A percentile compares a stretch with the other conserved stretches of the same genome.
phyloP scores from a whole-genome alignment of 192 early-diverging fungal genomes.

The Coemansia sp. region DNA sequence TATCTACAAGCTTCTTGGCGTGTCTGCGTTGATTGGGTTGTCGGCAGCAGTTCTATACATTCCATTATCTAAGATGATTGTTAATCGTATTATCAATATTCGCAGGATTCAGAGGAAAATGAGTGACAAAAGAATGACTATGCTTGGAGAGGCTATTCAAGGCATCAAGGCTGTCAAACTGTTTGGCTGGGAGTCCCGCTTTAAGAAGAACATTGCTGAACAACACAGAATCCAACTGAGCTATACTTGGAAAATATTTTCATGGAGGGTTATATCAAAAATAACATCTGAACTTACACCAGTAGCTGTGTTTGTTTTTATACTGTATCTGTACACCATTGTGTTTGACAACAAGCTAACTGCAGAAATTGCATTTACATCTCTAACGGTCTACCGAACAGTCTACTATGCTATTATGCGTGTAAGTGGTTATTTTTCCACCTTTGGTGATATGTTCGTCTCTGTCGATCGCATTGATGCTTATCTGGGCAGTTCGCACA shows the following conservation, averaged over 20 bases:
- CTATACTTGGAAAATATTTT: slow-evolving; percentile 58
- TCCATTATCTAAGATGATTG: slow-evolving; percentile 53
- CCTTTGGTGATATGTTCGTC: slow-evolving; percentile 63
- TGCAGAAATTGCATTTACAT: slow-evolving; percentile 64
- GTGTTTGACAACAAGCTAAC: slow-evolving; percentile 58
- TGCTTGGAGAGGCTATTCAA: slow-evolving; percentile 75
- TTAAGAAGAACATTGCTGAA: slow-evolving; percentile 63
- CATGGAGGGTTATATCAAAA: slow-evolving; percentile 39
- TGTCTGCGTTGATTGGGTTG: slow-evolving; percentile 71
- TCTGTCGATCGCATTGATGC: slow-evolving; percentile 66
- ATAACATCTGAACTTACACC: slow-evolving; percentile 47
- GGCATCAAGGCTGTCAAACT: slow-evolving; percentile 89
- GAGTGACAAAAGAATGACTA: slow-evolving; percentile 67
- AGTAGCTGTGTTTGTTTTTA: slow-evolving; percentile 54
- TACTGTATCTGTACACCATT: slow-evolving; percentile 61
- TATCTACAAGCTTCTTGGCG: slow-evolving; percentile 74
- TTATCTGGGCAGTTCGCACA: slow-evolving; percentile 73
- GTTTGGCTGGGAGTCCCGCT: slow-evolving; percentile 74
- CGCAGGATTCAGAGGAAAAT: slow-evolving; percentile 52
- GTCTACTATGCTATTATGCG: slow-evolving; percentile 54
- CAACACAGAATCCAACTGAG: slow-evolving; percentile 48
- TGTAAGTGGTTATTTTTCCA: slow-evolving; percentile 37
- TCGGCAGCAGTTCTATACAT: slow-evolving; percentile 60
- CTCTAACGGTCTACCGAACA: slow-evolving; percentile 61
- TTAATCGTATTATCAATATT: slow-evolving; percentile 42